Base-by-base conservation (phyloP, 495 filamentous ascomycete genomes). In the Xylaria sp. region DNA sequence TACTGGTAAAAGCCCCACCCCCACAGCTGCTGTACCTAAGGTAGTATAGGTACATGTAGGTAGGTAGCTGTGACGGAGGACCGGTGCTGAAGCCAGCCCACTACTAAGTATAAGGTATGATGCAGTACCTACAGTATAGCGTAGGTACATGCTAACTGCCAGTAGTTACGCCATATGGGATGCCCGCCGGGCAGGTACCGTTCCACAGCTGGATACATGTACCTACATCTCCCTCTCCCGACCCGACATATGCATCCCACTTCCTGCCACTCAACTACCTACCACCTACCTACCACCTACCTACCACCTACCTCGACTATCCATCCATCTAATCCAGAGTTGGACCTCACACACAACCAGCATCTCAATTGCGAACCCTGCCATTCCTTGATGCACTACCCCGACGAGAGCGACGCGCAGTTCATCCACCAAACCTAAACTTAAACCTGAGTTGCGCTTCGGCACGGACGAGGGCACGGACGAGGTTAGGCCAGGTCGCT, bases 401-500 rank as follows among this genome's bases (percentile, higher is more conserved):
- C 57, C 17, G 29, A 5, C n/a, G 8, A 59, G 57, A 12, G 31
- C n/a, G 19, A 59, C 57, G 33, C 31, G 21, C 7, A 19, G 21
- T 8, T 48, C 41, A 12, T 40, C 17, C 44, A 31, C 26, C 8
- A n/a, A 46, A 29, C 35, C 19, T 46, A 14, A 46, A 29, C 35
- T 8, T 46, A 14, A 46, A n/a, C 57, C 31, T 17, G 17, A 44
- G 43, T 50, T 62, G 57, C 41, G 52, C 31, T 24, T 11, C 41
- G 7, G 11, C 40, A 21, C 12, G 5, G n/a, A 26, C 5, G 31
- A 48, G 55, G 7, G 11, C 40, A 21, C 12, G 5, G n/a, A 26
- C 5, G 31, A 48, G 55, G 55, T 43, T 37, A 50, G 31, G 44
- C 68, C 46, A 44, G 61, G 52, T 43, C 61, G 43, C 40, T 58